Base-by-base conservation (phyloP, 805 yeast genomes). In the Hanseniaspora pseudoguilliermondii region DNA sequence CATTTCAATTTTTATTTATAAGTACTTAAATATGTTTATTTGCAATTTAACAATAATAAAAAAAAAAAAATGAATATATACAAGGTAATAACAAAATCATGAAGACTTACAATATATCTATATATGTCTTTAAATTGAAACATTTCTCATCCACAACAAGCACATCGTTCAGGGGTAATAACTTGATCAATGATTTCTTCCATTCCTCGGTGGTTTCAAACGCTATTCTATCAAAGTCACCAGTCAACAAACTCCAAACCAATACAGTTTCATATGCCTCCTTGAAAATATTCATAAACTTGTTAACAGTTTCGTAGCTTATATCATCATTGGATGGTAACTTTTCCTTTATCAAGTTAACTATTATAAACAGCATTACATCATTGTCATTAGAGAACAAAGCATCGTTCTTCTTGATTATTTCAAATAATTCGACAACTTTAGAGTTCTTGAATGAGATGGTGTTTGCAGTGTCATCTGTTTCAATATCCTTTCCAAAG, bases 191-290 rank as follows among this genome's bases (percentile, higher is more conserved):
- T 1, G 34, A 16, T 10, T 20, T 21, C 27, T 53, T 47, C 56
- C 56, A 53, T 16, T 53, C 50, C n/a, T 38, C 35, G 2, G 25
- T 36, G n/a, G 40, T 35, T 25, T 44, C 50, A 46, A 35, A 53
- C 0, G 13, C 20, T 3, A 29, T 20, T 53, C 56, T 53, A 25
- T 53, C 40, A 36, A 53, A 53, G 34, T 53, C 56, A 20, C 56
- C 56, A 20, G 56, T 53, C n/a, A 53, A 21, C 18, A 53, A 29
- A 21, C 50, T 27, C 56, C 56, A 53, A 10, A 44, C 11, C n/a
- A 53, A 21, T 20, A 53, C 49, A 38, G 56, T 23, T 21, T 53
- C 56, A 38, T 46, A 46, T 3, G 47, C 20, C 38, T 53, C 56
- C 32, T 46, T 53, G 15, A 53, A 29, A 15, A 53, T 38, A 11